Conservation (phyloP, 352 stramenopile species). For the Halophytophthora batemanensis region DNA sequence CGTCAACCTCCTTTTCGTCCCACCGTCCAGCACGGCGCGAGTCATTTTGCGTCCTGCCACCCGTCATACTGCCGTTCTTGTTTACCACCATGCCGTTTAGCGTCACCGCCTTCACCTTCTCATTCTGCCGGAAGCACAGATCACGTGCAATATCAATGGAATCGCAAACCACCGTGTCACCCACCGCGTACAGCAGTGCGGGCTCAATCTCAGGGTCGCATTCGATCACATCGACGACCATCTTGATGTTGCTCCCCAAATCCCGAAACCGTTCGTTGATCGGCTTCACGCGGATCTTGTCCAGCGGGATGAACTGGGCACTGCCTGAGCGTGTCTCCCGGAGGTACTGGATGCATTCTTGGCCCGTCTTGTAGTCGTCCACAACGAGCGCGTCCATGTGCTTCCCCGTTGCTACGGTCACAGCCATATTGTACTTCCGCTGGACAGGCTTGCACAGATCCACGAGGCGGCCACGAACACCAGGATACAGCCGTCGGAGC, state of each 20-base stretch:
- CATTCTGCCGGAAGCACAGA: conserved; percentile 77
- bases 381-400: conserved; percentile 95
- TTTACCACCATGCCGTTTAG: conserved; percentile 95
- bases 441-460: conserved; percentile 97
- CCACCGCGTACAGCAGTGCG: conserved; percentile 95
- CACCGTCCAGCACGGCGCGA: conserved; percentile 83
- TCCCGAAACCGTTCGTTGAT: conserved; percentile 94
- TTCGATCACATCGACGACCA: conserved; percentile 95
- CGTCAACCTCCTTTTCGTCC: conserved; percentile 91
- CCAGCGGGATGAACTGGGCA: conserved; percentile 96
- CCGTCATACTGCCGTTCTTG: conserved; percentile 98
- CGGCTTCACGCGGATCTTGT: conserved; percentile 90
- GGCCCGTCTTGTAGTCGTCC: conserved; percentile 68
- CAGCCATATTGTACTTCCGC: conserved; percentile 96
- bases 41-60: conserved; percentile 89
- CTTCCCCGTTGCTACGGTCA: conserved; percentile 97
- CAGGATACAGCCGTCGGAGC: conserved; percentile 83
- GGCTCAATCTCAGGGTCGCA: conserved; percentile 90
- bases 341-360: conserved; percentile 92
- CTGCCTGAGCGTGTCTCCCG: conserved; percentile 93
- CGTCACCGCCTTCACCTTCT: conserved; percentile 90
- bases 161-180: conserved; percentile 95
- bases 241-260: conserved; percentile 89
- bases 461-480: conserved; percentile 94
- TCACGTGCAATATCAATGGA: conserved; percentile 92